A percentile compares a stretch with the other conserved stretches of the same genome.
These are phyloP conservation scores for Diutina sp. DNA, from an alignment of 1,139 yeast species.

Conservation along the genomic window DNA sequence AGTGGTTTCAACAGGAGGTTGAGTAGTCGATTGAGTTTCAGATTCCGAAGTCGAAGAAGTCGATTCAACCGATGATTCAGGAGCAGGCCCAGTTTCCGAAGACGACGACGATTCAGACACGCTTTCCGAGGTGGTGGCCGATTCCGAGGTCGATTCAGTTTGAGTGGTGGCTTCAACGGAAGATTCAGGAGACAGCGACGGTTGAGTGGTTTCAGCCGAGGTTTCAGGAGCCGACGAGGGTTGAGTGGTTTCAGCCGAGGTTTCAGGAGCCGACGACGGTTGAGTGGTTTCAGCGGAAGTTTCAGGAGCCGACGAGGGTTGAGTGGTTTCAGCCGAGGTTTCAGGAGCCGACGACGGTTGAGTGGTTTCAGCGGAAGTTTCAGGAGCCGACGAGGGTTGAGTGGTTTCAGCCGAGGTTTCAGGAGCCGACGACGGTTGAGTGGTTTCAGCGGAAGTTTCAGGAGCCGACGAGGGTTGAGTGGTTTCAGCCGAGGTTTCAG, in stretches of 20 bases:
- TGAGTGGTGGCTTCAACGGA: too few species aligned
- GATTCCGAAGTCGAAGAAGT: not conserved
- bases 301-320: too few species aligned
- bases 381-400: not conserved
- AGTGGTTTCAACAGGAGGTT: not conserved
- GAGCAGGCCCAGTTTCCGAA: not conserved
- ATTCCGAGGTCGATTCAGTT: too few species aligned
- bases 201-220: too few species aligned
- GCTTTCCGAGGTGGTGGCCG: too few species aligned
- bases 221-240: not conserved
- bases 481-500: too few species aligned
- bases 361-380: not conserved
- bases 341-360: not conserved
- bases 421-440: not conserved
- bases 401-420: not conserved
- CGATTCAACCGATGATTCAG: not conserved
- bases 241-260: not conserved
- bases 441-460: not conserved
- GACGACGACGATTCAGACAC: not conserved
- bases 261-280: not conserved
- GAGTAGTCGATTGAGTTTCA: not conserved
- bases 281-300: not conserved
- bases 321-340: too few species aligned
- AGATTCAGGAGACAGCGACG: too few species aligned
- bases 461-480: too few species aligned